Conservation (phyloP, 306 rosid genomes). For the Cicer chorassanicum region DNA sequence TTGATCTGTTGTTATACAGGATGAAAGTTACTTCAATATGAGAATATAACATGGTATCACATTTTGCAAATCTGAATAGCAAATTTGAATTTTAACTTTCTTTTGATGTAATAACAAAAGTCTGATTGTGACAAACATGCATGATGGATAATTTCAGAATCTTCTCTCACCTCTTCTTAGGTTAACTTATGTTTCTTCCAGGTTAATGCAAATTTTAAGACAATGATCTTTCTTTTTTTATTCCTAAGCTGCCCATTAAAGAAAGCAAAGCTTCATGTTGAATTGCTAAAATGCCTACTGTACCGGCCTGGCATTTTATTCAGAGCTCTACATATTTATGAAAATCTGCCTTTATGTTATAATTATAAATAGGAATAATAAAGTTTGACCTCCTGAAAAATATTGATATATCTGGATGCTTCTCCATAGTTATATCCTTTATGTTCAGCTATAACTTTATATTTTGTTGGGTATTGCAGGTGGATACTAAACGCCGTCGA, state of each 20-base stretch:
- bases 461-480: constrained; percentile 60
- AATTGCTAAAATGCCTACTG: constrained; percentile 22
- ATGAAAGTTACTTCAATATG: constrained; percentile 3
- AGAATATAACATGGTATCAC: constrained; percentile 22
- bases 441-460: constrained; percentile 1
- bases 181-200: constrained; percentile 10
- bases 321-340: constrained; percentile 21
- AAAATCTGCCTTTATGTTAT: constrained; percentile 8
- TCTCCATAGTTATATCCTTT: constrained; percentile 1
- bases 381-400: constrained; percentile 2
- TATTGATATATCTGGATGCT: constrained; percentile 23
- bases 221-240: constrained; percentile 4
- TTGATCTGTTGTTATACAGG: background rate
- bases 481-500: constrained; percentile 93
- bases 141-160: constrained; percentile 21
- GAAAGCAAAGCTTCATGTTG: constrained; percentile 6
- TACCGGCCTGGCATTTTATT: constrained; percentile 13
- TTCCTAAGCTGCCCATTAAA: background rate
- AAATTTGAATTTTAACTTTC: constrained; percentile 20
- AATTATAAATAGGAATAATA: constrained; percentile 2
- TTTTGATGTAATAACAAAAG: constrained; percentile 8
- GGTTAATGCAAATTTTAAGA: constrained; percentile 10
- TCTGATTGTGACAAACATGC: constrained; percentile 19
- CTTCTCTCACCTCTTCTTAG: constrained; percentile 3
- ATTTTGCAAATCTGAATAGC: background rate